phyloP scores from a whole-genome alignment of 148 eudicot species.

The Amaranthus palmeri region DNA sequence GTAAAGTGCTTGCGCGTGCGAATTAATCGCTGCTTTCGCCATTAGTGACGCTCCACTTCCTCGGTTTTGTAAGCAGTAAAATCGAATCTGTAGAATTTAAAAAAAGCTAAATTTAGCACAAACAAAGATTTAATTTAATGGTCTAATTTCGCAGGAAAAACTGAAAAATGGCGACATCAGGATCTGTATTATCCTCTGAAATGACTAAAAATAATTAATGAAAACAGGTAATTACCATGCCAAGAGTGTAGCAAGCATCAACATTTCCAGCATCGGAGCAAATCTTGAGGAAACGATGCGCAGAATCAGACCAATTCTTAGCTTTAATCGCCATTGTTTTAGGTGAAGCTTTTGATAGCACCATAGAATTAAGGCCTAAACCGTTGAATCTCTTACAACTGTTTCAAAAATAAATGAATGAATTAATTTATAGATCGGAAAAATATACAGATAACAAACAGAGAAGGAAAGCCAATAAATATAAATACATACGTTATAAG shows the following conservation, averaged over 20 bases:
- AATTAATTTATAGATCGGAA: background rate
- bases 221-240: slow-evolving; percentile 50
- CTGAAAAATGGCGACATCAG: background rate
- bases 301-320: slow-evolving; percentile 57
- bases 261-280: slow-evolving; percentile 60
- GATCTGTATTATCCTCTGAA: background rate
- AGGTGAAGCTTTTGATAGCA: slow-evolving; percentile 54
- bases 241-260: slow-evolving; percentile 73
- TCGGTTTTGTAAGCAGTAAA: slow-evolving; percentile 57
- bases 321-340: slow-evolving; percentile 47
- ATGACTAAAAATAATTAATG: background rate
- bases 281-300: slow-evolving; percentile 58
- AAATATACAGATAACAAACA: background rate
- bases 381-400: slow-evolving; percentile 73
- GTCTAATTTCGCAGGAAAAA: background rate
- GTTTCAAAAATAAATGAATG: slow-evolving; percentile 13
- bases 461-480: background rate
- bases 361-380: slow-evolving; percentile 46
- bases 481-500: slow-evolving; percentile 32
- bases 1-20: slow-evolving; percentile 61
- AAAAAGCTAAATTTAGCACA: background rate
- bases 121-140: background rate
- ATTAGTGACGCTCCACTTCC: slow-evolving; percentile 57
- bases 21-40: slow-evolving; percentile 69
- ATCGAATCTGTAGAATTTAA: slow-evolving; percentile 44